phyloP scores from a whole-genome alignment of 148 eudicot genomes.

The Linanthus parryae region DNA sequence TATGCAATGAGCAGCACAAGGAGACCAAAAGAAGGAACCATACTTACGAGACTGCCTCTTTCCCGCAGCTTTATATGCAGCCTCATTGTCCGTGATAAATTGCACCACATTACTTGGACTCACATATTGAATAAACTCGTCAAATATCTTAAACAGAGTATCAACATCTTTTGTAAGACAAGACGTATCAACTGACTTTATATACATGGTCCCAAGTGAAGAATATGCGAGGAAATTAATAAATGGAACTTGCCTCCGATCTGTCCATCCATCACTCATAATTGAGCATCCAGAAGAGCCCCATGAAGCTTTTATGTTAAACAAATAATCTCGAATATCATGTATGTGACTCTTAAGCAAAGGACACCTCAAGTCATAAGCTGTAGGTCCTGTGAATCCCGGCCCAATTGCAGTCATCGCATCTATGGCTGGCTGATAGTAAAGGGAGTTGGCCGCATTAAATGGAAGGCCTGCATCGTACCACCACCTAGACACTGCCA shows the following conservation, averaged over 20 bases:
- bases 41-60: no score
- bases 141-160: conserved; percentile 3
- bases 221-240: conserved; percentile 1
- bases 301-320: neutral
- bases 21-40: no score
- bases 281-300: neutral
- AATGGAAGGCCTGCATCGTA: conserved; percentile 1
- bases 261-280: neutral
- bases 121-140: conserved; percentile 9
- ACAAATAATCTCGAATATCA: neutral
- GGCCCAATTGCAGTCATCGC: neutral
- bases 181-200: conserved; percentile 11
- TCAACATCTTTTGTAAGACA: no score
- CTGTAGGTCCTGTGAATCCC: neutral
- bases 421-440: neutral
- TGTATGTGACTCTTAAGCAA: neutral
- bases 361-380: neutral
- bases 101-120: conserved; percentile 11
- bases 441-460: neutral
- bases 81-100: conserved; percentile 16
- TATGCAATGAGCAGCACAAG: neutral
- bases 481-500: neutral
- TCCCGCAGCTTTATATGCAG: conserved; percentile 13
- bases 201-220: conserved; percentile 1
- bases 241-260: neutral